Conservation (phyloP, 108 stramenopile species). For the Skeletonema tropicum region DNA sequence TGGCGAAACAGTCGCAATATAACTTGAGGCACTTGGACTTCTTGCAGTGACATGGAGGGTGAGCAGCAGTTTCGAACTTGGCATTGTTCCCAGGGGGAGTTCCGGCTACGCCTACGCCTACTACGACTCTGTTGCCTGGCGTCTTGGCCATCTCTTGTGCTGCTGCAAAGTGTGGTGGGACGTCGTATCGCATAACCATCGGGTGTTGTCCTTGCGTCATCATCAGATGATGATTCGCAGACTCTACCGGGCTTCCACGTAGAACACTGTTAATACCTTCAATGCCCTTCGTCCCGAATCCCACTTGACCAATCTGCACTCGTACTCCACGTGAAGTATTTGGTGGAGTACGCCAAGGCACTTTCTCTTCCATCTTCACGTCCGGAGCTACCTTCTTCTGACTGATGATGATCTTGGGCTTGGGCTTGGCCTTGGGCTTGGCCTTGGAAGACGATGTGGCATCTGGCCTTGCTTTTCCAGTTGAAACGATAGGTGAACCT, state of each 20-base stretch:
- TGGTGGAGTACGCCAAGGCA: slow-evolving; percentile 25
- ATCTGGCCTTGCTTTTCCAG: background rate
- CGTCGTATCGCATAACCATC: background rate
- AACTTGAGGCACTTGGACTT: slow-evolving; percentile 95
- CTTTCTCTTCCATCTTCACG: background rate
- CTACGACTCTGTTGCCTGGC: background rate
- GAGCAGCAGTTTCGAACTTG: slow-evolving; percentile 4
- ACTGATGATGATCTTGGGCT: background rate
- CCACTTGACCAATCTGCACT: slow-evolving; percentile 32
- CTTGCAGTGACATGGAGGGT: slow-evolving; percentile 80
- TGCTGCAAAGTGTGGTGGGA: background rate
- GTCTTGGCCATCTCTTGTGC: background rate
- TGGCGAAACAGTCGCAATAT: slow-evolving; percentile 96
- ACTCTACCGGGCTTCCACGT: slow-evolving; percentile 42
- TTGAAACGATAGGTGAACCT: slow-evolving; percentile 37
- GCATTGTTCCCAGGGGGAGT: slow-evolving; percentile 18
- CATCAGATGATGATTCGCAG: background rate
- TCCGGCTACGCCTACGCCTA: background rate
- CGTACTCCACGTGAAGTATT: slow-evolving; percentile 11
- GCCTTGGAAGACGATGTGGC: background rate
- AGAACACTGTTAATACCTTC: slow-evolving; percentile 43
- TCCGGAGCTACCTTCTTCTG: background rate
- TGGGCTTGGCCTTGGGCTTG: background rate
- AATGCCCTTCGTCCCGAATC: slow-evolving; percentile 22
- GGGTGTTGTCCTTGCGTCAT: background rate